phyloP scores from a whole-genome alignment of 805 yeast species.

The Hanseniaspora vineae region DNA sequence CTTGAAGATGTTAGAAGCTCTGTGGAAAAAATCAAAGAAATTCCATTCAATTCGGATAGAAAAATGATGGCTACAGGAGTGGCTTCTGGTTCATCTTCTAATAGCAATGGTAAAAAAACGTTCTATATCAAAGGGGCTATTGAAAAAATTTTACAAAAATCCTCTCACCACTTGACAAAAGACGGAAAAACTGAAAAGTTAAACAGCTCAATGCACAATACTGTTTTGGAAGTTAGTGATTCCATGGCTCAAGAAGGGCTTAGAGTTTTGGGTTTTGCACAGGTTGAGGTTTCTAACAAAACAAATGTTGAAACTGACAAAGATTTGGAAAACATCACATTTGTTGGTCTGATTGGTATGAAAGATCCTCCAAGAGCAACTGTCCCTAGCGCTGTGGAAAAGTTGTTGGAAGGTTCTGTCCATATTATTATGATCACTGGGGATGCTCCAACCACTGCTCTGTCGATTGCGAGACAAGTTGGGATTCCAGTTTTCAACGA shows the following conservation, averaged over 20 bases:
- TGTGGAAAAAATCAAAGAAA: conserved; percentile 49
- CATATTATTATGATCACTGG: conserved; percentile 98
- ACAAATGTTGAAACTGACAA: conserved; percentile 14
- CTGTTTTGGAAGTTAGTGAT: conserved; percentile 46
- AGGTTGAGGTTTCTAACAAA: conserved; percentile 26
- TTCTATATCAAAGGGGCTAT: conserved; percentile 84
- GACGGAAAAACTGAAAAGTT: conserved; percentile 50
- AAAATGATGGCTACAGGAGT: conserved; percentile 80
- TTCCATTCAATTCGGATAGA: conserved; percentile 73
- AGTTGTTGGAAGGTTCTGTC: conserved; percentile 82
- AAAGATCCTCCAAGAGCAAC: conserved; percentile 95
- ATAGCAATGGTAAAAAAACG: conserved; percentile 41
- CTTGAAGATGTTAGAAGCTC: conserved; percentile 57
- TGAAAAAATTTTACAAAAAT: conserved; percentile 54
- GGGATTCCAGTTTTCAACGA: conserved; percentile 68
- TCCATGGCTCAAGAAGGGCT: conserved; percentile 71
- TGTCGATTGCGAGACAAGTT: conserved; percentile 72
- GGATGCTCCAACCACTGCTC: conserved; percentile 79
- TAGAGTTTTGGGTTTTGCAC: conserved; percentile 75
- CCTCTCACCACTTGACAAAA: conserved; percentile 44
- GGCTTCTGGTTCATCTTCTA: conserved; percentile 31
- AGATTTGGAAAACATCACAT: conserved; percentile 49
- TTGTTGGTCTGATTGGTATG: conserved; percentile 87
- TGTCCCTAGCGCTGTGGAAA: conserved; percentile 61
- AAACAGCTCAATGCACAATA: conserved; percentile 33